phyloP scores from a whole-genome alignment of 2,329 filamentous ascomycete genomes.

The Fusarium sp. region DNA sequence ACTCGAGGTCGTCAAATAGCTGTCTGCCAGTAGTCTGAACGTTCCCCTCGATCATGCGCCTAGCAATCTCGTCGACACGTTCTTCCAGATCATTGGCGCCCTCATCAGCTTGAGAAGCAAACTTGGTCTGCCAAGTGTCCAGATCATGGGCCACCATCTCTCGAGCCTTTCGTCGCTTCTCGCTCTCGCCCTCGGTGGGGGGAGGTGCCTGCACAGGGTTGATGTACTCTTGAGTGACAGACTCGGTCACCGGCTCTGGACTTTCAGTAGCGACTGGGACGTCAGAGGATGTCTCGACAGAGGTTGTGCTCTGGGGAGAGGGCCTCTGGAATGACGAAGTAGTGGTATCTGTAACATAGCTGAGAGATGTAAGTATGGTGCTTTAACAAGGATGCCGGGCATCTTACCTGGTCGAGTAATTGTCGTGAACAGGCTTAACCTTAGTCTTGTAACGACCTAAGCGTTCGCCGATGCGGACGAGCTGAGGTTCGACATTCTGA shows the following conservation, averaged over 20 bases:
- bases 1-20: slow-evolving; percentile 76
- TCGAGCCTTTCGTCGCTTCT: slow-evolving; percentile 68
- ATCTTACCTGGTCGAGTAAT: slow-evolving; percentile 30
- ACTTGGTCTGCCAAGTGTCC: slow-evolving; percentile 87
- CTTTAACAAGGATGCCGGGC: background rate
- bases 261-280: slow-evolving; percentile 26
- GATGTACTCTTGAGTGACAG: slow-evolving; percentile 43
- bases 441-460: slow-evolving; percentile 77
- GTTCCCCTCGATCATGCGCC: slow-evolving; percentile 70
- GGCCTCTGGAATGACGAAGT: slow-evolving; percentile 53
- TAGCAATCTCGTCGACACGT: slow-evolving; percentile 69
- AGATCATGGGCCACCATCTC: slow-evolving; percentile 83
- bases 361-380: slow-evolving; percentile 25
- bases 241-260: slow-evolving; percentile 32
- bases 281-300: slow-evolving; percentile 50
- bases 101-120: slow-evolving; percentile 85
- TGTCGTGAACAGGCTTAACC: slow-evolving; percentile 47
- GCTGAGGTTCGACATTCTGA: slow-evolving; percentile 94
- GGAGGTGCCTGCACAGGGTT: slow-evolving; percentile 59
- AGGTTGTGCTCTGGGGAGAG: slow-evolving; percentile 46
- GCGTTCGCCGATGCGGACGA: slow-evolving; percentile 90
- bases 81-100: slow-evolving; percentile 80
- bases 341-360: slow-evolving; percentile 42
- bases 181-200: slow-evolving; percentile 61
- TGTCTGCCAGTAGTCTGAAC: slow-evolving; percentile 74